Evolutionary conservation across 78 protist species (phyloP).

Genomic region (Creolimax fragrantissima): DNA sequence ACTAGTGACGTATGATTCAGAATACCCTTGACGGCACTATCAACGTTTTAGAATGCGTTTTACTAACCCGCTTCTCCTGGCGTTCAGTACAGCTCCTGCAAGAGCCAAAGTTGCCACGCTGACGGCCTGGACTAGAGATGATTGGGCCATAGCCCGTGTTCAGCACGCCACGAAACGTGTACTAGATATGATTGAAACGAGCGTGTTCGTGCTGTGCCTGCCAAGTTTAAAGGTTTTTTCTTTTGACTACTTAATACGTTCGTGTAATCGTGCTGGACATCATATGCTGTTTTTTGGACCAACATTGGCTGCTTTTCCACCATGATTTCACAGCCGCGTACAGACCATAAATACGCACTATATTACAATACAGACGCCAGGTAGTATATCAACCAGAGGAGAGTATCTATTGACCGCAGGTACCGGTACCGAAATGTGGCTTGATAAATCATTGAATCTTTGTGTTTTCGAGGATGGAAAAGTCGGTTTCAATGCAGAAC

Average conservation of each 20-base stretch:
- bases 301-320: no score
- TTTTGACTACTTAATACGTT: no score
- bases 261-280: no score
- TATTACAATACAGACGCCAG: no score
- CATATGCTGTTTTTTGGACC: no score
- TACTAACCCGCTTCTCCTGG: no score
- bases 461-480: slow-evolving; percentile 10
- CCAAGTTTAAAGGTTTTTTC: not conserved
- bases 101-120: not conserved
- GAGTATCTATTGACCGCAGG: not conserved
- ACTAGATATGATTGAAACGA: not conserved
- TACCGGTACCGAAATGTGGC: not conserved
- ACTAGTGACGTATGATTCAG: no score
- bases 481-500: slow-evolving; percentile 27
- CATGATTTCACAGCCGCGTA: no score
- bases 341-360: no score
- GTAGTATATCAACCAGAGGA: not conserved
- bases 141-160: not conserved
- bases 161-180: not conserved
- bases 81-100: not conserved
- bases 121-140: not conserved
- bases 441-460: slow-evolving; percentile 35
- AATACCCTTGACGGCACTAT: no score
- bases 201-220: not conserved
- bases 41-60: no score